Conservation (phyloP, 139 green algal species). For the Pleodorina starrii region DNA sequence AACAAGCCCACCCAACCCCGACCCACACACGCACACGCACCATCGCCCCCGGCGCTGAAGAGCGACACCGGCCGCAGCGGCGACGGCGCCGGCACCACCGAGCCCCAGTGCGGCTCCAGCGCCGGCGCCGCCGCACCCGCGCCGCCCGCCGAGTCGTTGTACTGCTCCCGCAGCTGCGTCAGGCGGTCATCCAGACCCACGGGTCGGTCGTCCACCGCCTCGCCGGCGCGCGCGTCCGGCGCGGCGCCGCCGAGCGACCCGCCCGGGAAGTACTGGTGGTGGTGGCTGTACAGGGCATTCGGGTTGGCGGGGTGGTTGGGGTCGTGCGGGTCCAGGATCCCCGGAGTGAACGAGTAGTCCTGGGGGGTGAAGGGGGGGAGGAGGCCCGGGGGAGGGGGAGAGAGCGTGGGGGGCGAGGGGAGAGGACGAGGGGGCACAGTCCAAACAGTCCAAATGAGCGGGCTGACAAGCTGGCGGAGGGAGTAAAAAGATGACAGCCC, state of each 20-base stretch:
- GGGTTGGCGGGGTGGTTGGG: constrained; percentile 20
- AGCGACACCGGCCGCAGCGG: constrained; percentile 42
- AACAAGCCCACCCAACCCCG: too few relatives aligned
- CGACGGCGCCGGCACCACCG: constrained; percentile 16
- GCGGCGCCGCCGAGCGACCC: not conserved
- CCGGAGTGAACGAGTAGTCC: constrained; percentile 40
- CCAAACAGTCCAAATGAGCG: too few relatives aligned
- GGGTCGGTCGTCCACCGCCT: constrained; percentile 11
- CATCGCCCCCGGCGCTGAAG: constrained; percentile 9
- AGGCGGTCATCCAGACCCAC: not conserved
- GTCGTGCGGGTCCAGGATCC: constrained; percentile 3
- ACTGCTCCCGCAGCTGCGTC: constrained; percentile 7
- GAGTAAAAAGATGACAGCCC: too few relatives aligned
- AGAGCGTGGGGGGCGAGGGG: too few relatives aligned
- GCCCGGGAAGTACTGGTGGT: constrained; percentile 10
- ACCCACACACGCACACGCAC: too few relatives aligned
- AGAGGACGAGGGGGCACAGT: too few relatives aligned
- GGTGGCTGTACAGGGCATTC: not conserved
- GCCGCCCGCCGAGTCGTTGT: constrained; percentile 3
- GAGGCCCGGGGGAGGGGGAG: too few relatives aligned
- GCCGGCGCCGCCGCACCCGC: not conserved
- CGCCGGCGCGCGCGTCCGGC: not conserved
- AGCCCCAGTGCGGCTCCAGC: not conserved
- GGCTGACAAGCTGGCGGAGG: too few relatives aligned
- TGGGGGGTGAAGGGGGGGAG: too few relatives aligned